Conservation (phyloP, 352 stramenopile genomes). For the Globisporangium irregulare region DNA sequence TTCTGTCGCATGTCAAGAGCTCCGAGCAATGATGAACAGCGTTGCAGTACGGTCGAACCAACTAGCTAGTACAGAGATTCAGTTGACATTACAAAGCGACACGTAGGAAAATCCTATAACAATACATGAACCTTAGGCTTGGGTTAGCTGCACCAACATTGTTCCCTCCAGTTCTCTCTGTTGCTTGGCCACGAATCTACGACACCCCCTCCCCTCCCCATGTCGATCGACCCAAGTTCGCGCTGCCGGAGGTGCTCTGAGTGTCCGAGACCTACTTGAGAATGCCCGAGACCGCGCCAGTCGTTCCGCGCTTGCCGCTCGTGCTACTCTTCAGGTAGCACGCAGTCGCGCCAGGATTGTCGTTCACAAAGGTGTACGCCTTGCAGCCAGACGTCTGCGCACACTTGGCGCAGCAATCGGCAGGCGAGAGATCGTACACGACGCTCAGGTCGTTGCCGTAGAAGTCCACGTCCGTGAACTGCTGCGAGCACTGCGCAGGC, state of each 20-base stretch:
- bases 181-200: neutral
- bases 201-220: neutral
- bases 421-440: slow-evolving; percentile 27
- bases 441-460: slow-evolving; percentile 42
- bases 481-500: slow-evolving; percentile 30
- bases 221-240: neutral
- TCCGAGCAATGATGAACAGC: neutral
- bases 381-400: slow-evolving; percentile 34
- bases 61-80: neutral
- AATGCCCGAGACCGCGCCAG: slow-evolving; percentile 14
- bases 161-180: neutral
- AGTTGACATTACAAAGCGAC: neutral
- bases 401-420: slow-evolving; percentile 42
- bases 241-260: neutral
- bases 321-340: slow-evolving; percentile 30
- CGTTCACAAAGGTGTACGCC: slow-evolving; percentile 46
- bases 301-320: neutral
- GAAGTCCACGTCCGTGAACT: slow-evolving; percentile 47
- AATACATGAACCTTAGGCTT: neutral
- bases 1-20: neutral
- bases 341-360: neutral
- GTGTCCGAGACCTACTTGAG: neutral
- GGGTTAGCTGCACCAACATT: neutral
- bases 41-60: neutral
- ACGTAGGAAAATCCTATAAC: neutral